These are phyloP conservation scores for Epichloe typhina DNA, from an alignment of 2,329 filamentous ascomycete species.

Conservation along the genomic window DNA sequence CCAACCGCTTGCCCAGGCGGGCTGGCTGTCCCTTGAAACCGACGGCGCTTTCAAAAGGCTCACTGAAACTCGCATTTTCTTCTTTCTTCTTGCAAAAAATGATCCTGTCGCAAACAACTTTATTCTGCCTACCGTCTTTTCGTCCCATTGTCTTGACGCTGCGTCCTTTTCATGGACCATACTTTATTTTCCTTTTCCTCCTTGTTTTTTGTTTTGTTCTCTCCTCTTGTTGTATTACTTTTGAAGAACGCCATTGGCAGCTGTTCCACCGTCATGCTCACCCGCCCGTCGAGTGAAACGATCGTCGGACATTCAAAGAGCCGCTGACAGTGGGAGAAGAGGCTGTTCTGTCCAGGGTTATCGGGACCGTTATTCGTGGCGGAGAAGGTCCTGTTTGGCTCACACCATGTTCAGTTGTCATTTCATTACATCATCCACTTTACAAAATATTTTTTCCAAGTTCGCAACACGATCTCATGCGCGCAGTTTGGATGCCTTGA, in stretches of 20 bases:
- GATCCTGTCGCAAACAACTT: constrained; percentile 4
- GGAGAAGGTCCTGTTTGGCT: background rate
- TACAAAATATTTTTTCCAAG: no score
- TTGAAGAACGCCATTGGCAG: background rate
- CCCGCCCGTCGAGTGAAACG: background rate
- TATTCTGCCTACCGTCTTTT: constrained; percentile 6
- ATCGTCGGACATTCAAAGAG: background rate
- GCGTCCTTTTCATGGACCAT: background rate
- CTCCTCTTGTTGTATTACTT: background rate
- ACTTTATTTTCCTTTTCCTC: background rate
- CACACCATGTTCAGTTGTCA: background rate
- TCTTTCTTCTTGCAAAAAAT: constrained; percentile 4
- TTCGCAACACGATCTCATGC: background rate
- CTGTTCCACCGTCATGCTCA: background rate
- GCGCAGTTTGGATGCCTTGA: background rate
- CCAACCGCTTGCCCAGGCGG: constrained; percentile 17
- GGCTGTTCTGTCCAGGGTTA: no score
- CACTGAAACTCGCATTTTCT: constrained; percentile 5
- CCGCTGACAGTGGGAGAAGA: background rate
- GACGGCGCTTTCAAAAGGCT: background rate
- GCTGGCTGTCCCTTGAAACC: background rate
- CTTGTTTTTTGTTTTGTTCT: background rate
- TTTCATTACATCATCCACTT: background rate
- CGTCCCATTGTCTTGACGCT: constrained; percentile 1
- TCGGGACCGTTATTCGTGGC: background rate